Percentiles rank a stretch among this genome's conserved stretches.
These are phyloP conservation scores for Ophiostoma pallidulum DNA, from an alignment of 2,329 filamentous ascomycete species.

Conservation along the genomic window DNA sequence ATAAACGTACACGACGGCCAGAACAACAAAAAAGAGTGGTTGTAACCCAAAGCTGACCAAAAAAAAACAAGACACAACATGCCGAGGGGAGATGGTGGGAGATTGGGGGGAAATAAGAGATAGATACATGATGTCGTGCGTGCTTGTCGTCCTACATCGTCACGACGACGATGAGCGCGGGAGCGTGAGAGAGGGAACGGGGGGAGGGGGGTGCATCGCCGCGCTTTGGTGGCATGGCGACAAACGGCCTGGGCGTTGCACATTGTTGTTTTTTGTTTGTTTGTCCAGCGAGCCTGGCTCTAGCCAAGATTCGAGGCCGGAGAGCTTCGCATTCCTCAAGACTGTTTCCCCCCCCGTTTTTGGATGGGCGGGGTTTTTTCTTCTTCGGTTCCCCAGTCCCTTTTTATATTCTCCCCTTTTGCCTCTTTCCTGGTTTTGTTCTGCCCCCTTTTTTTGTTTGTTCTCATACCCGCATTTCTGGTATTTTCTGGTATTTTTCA, in stretches of 20 bases:
- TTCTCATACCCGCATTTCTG: background rate
- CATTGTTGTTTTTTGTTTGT: background rate
- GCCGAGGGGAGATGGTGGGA: conserved; percentile 14
- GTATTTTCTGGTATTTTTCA: background rate
- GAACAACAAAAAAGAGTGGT: too few species aligned
- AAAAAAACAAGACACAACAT: conserved; percentile 10
- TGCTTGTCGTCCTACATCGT: background rate
- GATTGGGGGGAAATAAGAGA: conserved; percentile 14
- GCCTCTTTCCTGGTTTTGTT: too few species aligned
- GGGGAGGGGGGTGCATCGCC: too few species aligned
- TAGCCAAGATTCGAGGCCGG: too few species aligned
- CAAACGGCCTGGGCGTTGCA: background rate
- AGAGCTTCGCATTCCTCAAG: background rate
- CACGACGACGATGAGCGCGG: background rate
- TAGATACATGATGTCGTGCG: conserved; percentile 7
- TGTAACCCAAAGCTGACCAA: conserved; percentile 15
- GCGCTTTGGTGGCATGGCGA: background rate
- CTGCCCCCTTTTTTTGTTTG: conserved; percentile 7
- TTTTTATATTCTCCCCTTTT: background rate
- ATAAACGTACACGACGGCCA: background rate
- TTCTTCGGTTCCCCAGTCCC: too few species aligned
- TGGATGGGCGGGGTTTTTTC: too few species aligned
- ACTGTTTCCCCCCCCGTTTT: background rate
- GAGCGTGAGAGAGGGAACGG: too few species aligned
- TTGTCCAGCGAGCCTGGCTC: background rate